Conservation (phyloP, 192 early-diverging fungal species). For the Mortierella antarctica region DNA sequence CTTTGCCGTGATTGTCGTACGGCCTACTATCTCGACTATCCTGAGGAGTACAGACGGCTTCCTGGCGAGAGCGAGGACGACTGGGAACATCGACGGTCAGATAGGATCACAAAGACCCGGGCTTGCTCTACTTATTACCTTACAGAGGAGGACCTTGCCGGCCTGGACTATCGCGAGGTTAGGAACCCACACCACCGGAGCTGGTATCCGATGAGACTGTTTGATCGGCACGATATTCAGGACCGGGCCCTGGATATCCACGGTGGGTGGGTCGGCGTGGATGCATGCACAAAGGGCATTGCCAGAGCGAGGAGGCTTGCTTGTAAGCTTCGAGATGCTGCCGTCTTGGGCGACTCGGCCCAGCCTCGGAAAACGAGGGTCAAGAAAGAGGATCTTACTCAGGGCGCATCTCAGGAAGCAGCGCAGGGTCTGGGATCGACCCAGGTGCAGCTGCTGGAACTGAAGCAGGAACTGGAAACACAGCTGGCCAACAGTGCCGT, state of each 20-base stretch:
- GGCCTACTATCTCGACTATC: constrained; percentile 8
- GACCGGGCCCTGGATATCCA: constrained; percentile 9
- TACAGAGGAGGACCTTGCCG: background rate
- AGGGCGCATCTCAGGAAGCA: too few relatives aligned
- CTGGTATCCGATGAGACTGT: constrained; percentile 16
- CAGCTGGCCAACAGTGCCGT: too few relatives aligned
- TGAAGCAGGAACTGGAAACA: too few relatives aligned
- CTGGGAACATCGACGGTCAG: background rate
- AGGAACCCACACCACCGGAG: constrained; percentile 13
- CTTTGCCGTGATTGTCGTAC: constrained; percentile 7
- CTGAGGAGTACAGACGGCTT: background rate
- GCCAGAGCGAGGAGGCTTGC: background rate
- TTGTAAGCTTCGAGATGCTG: background rate
- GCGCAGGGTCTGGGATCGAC: too few relatives aligned
- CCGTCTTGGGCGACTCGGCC: too few relatives aligned
- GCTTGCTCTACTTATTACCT: background rate
- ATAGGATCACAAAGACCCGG: constrained; percentile 21
- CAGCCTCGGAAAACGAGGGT: too few relatives aligned
- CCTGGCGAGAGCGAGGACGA: background rate
- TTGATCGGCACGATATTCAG: background rate
- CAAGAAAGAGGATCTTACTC: too few relatives aligned
- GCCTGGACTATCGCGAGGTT: background rate
- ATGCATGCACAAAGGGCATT: background rate
- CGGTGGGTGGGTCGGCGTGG: constrained; percentile 24
- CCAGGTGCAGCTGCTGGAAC: too few relatives aligned